A percentile compares a stretch with the other conserved stretches of the same genome.
Conservation (phyloP, 1,284 basidiomycete species). For the Tylopilus sp. region DNA sequence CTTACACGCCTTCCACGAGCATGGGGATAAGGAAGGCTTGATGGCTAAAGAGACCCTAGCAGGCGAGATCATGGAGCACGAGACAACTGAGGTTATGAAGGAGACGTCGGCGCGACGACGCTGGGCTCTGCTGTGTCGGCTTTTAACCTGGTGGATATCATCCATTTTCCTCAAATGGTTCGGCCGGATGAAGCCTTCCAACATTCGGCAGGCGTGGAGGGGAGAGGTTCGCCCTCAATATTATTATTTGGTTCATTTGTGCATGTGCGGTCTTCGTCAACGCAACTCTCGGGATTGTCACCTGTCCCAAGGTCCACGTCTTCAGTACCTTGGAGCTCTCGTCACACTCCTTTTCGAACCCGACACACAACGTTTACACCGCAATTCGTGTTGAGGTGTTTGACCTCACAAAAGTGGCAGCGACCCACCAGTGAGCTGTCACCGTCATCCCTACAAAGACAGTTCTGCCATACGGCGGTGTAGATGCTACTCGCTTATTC, state of each 20-base stretch:
- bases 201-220: conserved; percentile 94
- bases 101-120: conserved; percentile 76
- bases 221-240: conserved; percentile 96
- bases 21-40: conserved; percentile 74
- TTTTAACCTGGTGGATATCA: conserved; percentile 92
- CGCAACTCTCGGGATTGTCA: conserved; percentile 81
- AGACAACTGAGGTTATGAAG: conserved; percentile 84
- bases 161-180: conserved; percentile 65
- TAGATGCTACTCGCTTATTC: conserved; percentile 77
- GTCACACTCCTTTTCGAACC: conserved; percentile 61
- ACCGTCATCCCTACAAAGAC: conserved; percentile 72
- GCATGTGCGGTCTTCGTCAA: conserved; percentile 89
- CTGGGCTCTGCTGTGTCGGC: conserved; percentile 88
- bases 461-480: conserved; percentile 82
- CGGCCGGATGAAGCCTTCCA: conserved; percentile 90
- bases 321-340: conserved; percentile 78
- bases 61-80: conserved; percentile 77
- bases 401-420: conserved; percentile 61
- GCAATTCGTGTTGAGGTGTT: conserved; percentile 93
- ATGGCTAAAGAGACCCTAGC: conserved; percentile 78
- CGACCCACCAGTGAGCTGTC: conserved; percentile 66
- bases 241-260: conserved; percentile 96
- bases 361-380: conserved; percentile 74
- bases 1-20: conserved; percentile 89
- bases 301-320: conserved; percentile 94